phyloP scores from a whole-genome alignment of 495 filamentous ascomycete genomes.

The Ramalina intermedia region DNA sequence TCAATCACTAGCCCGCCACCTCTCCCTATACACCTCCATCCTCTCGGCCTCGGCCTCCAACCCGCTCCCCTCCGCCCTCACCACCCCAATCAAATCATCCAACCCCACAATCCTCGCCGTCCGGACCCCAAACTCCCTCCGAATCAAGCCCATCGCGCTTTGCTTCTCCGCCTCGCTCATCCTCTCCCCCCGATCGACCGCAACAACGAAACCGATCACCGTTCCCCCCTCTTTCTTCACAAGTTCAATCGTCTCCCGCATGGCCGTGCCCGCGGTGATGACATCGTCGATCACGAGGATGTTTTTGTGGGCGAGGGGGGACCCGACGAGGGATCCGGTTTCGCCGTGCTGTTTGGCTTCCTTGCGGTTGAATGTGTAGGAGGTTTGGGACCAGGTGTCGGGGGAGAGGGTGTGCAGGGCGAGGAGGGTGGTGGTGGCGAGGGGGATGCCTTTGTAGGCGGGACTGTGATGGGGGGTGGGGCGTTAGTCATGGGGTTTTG shows the following conservation, averaged over 20 bases:
- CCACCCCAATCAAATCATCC: slow-evolving; percentile 60
- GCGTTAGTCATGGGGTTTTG: slow-evolving; percentile 9
- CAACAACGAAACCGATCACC: slow-evolving; percentile 72
- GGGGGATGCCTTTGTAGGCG: slow-evolving; percentile 90
- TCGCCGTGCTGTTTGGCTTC: slow-evolving; percentile 92
- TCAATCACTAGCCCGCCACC: slow-evolving; percentile 37
- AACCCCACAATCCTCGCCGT: slow-evolving; percentile 40
- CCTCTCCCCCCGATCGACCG: slow-evolving; percentile 79
- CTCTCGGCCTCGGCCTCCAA: slow-evolving; percentile 48
- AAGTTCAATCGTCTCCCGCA: slow-evolving; percentile 77
- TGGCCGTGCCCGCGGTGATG: slow-evolving; percentile 85
- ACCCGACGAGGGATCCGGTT: slow-evolving; percentile 81
- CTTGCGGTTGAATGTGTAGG: slow-evolving; percentile 88
- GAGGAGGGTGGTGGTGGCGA: slow-evolving; percentile 57
- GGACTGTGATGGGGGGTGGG: slow-evolving; percentile 46
- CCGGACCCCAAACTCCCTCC: slow-evolving; percentile 44
- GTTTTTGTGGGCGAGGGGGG: slow-evolving; percentile 63
- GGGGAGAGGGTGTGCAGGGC: slow-evolving; percentile 51
- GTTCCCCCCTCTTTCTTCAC: slow-evolving; percentile 67
- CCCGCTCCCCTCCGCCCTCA: slow-evolving; percentile 28
- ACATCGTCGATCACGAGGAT: slow-evolving; percentile 92
- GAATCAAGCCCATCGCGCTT: slow-evolving; percentile 69
- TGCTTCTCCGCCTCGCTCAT: slow-evolving; percentile 40
- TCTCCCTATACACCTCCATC: slow-evolving; percentile 63
- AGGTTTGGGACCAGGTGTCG: slow-evolving; percentile 37